phyloP scores from a whole-genome alignment of 2,329 filamentous ascomycete genomes.

The Byssoonygena ceratinophila region DNA sequence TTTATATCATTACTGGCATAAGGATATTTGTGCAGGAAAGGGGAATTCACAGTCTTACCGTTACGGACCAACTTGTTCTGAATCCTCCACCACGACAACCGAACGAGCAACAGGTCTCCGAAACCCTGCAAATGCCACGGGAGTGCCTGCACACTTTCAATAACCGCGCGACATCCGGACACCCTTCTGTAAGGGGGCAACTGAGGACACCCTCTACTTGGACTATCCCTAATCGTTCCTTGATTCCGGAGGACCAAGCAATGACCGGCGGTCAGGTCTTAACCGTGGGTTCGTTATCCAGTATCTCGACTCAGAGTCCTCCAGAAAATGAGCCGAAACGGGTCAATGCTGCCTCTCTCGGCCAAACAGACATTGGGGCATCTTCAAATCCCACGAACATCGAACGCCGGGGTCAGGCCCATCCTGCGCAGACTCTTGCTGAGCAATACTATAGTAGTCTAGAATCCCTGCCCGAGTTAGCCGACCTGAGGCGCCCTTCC shows the following conservation, averaged over 20 bases:
- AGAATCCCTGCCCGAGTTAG: background rate
- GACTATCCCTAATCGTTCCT: background rate
- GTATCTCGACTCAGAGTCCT: too few relatives aligned
- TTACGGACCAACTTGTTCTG: background rate
- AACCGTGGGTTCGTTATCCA: background rate
- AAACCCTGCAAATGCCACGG: background rate
- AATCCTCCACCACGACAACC: background rate
- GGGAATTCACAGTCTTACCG: background rate
- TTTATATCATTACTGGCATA: conserved; percentile 34
- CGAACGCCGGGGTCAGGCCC: background rate
- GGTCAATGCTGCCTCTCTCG: background rate
- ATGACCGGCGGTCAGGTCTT: background rate
- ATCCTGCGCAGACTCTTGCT: background rate
- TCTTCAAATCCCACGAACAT: background rate
- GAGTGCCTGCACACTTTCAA: background rate
- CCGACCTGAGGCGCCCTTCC: background rate
- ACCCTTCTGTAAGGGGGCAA: background rate
- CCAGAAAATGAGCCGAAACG: background rate
- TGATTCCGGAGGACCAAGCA: too few relatives aligned
- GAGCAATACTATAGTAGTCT: background rate
- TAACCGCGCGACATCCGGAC: background rate
- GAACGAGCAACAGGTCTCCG: background rate
- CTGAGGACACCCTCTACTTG: background rate
- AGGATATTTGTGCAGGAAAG: conserved; percentile 40
- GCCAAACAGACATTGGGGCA: background rate